Evolutionary conservation across 148 eudicot species (phyloP).

Genomic region (Rheum nobile): DNA sequence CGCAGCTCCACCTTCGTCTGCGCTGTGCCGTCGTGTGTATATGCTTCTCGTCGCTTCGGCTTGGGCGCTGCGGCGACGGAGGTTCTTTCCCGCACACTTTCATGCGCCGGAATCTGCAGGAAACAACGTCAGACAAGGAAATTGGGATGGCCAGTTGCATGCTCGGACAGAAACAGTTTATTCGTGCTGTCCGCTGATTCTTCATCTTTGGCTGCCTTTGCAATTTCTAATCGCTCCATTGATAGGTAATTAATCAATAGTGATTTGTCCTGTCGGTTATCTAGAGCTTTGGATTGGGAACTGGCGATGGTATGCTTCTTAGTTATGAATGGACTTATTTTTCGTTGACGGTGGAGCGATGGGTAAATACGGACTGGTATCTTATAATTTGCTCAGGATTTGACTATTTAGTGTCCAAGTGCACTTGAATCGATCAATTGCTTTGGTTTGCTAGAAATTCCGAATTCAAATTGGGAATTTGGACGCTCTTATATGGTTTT

Average conservation of each 20-base stretch:
- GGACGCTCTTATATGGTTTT: too few relatives aligned
- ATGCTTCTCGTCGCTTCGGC: constrained; percentile 9
- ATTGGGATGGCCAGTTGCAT: not conserved
- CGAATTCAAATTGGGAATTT: not conserved
- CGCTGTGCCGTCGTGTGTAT: constrained; percentile 4
- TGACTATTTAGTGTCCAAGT: not conserved
- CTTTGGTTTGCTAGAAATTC: not conserved
- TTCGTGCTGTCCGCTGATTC: not conserved
- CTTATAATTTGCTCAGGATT: not conserved
- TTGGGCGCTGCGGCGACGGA: not conserved
- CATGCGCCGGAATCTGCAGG: not conserved
- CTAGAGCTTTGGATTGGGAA: not conserved
- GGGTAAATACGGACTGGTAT: not conserved
- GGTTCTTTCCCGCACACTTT: not conserved
- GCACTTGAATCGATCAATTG: not conserved
- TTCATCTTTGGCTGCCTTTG: constrained; percentile 1
- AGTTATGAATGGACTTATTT: not conserved
- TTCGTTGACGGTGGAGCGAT: not conserved
- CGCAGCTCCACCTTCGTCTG: constrained; percentile 8
- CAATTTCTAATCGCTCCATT: not conserved
- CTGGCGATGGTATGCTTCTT: not conserved
- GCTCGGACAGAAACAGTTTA: not conserved
- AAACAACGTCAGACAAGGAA: constrained; percentile 4
- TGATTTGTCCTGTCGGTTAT: not conserved
- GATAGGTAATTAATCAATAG: not conserved